Base-by-base conservation (phyloP, 1,284 basidiomycete genomes). In the Leucoagaricus sp. region DNA sequence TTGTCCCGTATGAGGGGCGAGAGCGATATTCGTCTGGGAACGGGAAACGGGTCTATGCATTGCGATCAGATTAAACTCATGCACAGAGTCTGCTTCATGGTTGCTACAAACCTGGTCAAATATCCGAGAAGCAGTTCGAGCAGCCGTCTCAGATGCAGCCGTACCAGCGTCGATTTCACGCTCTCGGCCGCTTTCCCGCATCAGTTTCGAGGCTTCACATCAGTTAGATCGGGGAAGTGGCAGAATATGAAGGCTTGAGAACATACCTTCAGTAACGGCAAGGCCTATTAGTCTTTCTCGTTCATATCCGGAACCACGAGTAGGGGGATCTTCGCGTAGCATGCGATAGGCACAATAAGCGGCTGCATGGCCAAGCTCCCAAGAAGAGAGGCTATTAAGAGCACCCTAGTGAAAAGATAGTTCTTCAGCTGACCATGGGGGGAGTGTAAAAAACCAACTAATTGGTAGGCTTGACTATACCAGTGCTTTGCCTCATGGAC, bases 291-390 rank as follows among this genome's bases (percentile, higher is more conserved):
- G 70, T 15, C 75, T 82, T 69, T 87, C 85, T 58, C 83, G 70
- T 64, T 86, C 83, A 34, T 81, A 70, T 58, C 81, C 81, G 47
- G 70, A 66, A 56, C 85, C 79, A 55, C 76, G 77, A 10, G 85
- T 64, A 21, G 81, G 81, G 44, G 70, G 75, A 55, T 83, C 80
- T 60, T 81, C 76, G 57, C 81, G 81, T 82, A 84, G 86, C 44
- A 75, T 76, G n/a, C 84, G 76, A 68, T 84, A 85, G 0, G 83
- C 83, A 64, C 87, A 84, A 64, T 87, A 88, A 0, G 84, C 85
- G n/a, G 85, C 85, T 2, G 85, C 86, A 62, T 85, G 79, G 0
- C 86, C 86, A 28, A 88, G 75, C 57, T 86, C 83, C 19, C 68
- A 62, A 1, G 84, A 81, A 6, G 72, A 65, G 67, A 85, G 72